Percentiles rank a stretch among this genome's conserved stretches.
Conservation (phyloP, 352 stramenopile species). For the Globisporangium paroecandrum region DNA sequence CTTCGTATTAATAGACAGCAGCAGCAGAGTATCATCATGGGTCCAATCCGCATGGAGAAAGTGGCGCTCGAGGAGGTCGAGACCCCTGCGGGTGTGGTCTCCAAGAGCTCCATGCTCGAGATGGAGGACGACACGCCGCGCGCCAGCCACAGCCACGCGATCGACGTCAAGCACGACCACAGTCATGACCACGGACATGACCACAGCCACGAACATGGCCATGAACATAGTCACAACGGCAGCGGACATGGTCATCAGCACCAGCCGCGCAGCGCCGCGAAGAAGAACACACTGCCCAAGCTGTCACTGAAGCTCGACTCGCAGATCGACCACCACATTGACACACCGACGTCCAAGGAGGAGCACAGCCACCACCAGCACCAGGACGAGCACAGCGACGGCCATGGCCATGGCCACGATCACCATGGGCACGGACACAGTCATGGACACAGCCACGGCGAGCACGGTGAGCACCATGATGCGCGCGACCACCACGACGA, state of each 20-base stretch:
- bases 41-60: constrained; percentile 21
- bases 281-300: constrained; percentile 15
- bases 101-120: constrained; percentile 20
- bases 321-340: constrained; percentile 16
- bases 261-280: constrained; percentile 2
- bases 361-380: constrained; percentile 25
- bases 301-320: constrained; percentile 20
- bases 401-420: constrained; percentile 30
- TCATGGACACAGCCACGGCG: constrained; percentile 33
- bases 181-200: neutral
- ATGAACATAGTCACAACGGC: neutral
- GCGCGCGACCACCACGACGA: constrained; percentile 10
- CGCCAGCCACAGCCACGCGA: constrained; percentile 1
- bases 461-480: constrained; percentile 21
- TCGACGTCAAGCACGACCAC: constrained; percentile 6
- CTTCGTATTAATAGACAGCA: neutral
- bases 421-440: constrained; percentile 43
- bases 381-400: constrained; percentile 14
- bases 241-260: neutral
- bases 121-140: constrained; percentile 21
- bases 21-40: constrained; percentile 9
- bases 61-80: constrained; percentile 20
- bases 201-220: neutral
- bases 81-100: constrained; percentile 15
- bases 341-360: constrained; percentile 21